Percentiles rank a stretch among this genome's conserved stretches.
phyloP scores from a whole-genome alignment of 2,329 filamentous ascomycete species.

The Cordyceps militaris region DNA sequence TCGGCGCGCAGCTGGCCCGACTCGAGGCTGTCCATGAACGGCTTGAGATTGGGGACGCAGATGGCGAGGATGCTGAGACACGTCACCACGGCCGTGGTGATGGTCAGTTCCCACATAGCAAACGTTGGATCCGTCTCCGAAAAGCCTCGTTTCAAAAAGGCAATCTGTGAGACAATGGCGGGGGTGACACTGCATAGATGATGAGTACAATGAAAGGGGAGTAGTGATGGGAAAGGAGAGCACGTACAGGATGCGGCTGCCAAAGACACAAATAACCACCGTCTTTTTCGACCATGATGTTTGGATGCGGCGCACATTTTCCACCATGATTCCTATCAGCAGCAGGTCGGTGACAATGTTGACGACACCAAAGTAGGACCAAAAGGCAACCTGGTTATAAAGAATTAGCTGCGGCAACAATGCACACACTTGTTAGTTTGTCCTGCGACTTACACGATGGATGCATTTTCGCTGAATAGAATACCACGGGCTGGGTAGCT shows the following conservation, averaged over 20 bases:
- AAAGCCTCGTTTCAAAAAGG: neutral
- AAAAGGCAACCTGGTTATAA: slow-evolving; percentile 4
- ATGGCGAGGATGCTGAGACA: slow-evolving; percentile 17
- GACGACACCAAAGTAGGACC: slow-evolving; percentile 8
- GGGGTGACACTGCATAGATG: slow-evolving; percentile 19
- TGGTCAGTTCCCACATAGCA: slow-evolving; percentile 5
- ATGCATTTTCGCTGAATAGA: slow-evolving; percentile 19
- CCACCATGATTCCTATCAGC: slow-evolving; percentile 16
- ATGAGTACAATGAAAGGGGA: neutral
- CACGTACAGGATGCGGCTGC: slow-evolving; percentile 25
- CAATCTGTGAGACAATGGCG: slow-evolving; percentile 15
- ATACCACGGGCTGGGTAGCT: slow-evolving; percentile 21
- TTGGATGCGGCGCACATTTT: slow-evolving; percentile 24
- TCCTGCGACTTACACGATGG: slow-evolving; percentile 12
- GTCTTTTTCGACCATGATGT: slow-evolving; percentile 22
- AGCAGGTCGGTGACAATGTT: slow-evolving; percentile 10
- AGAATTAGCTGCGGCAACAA: neutral
- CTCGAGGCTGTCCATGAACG: slow-evolving; percentile 13
- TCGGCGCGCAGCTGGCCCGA: slow-evolving; percentile 13
- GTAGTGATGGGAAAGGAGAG: too few species aligned
- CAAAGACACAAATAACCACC: slow-evolving; percentile 23
- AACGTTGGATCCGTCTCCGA: slow-evolving; percentile 4
- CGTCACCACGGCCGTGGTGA: slow-evolving; percentile 5
- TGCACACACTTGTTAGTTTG: neutral
- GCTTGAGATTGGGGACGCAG: slow-evolving; percentile 14